These are phyloP conservation scores for Eutypa lata DNA, from an alignment of 2,329 filamentous ascomycete genomes.

Conservation along the genomic window DNA sequence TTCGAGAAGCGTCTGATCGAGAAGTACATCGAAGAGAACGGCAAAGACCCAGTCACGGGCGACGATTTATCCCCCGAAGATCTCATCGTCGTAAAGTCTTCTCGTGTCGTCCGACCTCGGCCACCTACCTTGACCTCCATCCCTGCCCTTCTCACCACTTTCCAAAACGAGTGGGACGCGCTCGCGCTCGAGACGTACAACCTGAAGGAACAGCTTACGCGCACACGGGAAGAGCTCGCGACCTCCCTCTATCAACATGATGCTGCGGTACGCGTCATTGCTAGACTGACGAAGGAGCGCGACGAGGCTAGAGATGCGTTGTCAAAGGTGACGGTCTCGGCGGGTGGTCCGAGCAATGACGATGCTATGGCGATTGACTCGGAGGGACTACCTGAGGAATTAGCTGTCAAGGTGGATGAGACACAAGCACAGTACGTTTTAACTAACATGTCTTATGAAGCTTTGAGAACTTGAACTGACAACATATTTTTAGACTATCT, in stretches of 20 bases:
- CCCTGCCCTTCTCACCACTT: constrained; percentile 86
- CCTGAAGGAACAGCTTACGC: constrained; percentile 81
- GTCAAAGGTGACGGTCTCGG: constrained; percentile 75
- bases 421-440: constrained; percentile 72
- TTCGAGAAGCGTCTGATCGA: constrained; percentile 96
- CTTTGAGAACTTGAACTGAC: constrained; percentile 15
- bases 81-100: constrained; percentile 80
- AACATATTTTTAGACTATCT: constrained; percentile 61
- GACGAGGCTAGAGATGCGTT: constrained; percentile 90
- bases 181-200: constrained; percentile 89
- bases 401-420: constrained; percentile 72
- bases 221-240: constrained; percentile 89
- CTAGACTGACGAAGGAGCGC: constrained; percentile 81
- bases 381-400: constrained; percentile 68
- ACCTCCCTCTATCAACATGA: constrained; percentile 96
- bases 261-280: constrained; percentile 93
- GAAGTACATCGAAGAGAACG: constrained; percentile 89
- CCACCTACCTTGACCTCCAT: constrained; percentile 95
- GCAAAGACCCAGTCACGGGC: constrained; percentile 85
- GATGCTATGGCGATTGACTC: constrained; percentile 94
- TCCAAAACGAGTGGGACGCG: constrained; percentile 98
- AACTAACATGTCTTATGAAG: neutral
- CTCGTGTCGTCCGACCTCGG: constrained; percentile 80
- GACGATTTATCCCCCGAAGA: constrained; percentile 82
- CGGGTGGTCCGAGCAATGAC: constrained; percentile 52